Percentiles rank a stretch among this genome's conserved stretches.
Conservation (phyloP, 371 early-diverging fungal genomes). For the Haplosporangium sp. region DNA sequence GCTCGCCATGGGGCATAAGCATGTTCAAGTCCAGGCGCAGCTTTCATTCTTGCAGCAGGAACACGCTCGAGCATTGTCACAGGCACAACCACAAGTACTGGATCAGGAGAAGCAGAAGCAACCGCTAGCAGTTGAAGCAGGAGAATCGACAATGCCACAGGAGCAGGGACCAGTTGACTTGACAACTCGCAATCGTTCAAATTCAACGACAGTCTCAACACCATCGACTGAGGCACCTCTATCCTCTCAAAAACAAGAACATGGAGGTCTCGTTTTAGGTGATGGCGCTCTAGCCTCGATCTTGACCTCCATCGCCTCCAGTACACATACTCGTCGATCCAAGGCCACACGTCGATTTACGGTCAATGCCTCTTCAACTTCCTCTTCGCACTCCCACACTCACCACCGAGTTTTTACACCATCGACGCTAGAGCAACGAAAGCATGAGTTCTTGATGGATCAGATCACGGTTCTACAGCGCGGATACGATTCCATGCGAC, state of each 20-base stretch:
- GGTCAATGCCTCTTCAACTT: conserved; percentile 9
- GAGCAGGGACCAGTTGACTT: not conserved
- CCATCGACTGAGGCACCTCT: not conserved
- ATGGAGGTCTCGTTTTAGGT: conserved; percentile 9
- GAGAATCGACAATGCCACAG: not conserved
- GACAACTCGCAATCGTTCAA: not conserved
- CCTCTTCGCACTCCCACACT: too few species aligned
- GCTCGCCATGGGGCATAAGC: conserved; percentile 32
- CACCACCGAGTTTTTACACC: not conserved
- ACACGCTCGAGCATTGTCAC: not conserved
- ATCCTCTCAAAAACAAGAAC: not conserved
- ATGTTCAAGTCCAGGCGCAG: conserved; percentile 28
- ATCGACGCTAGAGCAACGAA: conserved; percentile 29
- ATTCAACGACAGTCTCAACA: conserved; percentile 8
- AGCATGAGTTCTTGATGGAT: conserved; percentile 34
- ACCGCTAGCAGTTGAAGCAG: not conserved
- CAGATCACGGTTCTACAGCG: conserved; percentile 44
- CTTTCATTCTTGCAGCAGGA: conserved; percentile 19
- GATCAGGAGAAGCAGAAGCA: conserved; percentile 1
- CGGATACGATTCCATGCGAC: conserved; percentile 30
- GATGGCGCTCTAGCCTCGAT: conserved; percentile 24
- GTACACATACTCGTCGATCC: conserved; percentile 11
- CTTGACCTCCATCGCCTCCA: conserved; percentile 26
- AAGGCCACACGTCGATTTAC: conserved; percentile 39
- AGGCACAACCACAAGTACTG: not conserved